Evolutionary conservation across 1,284 basidiomycete species (phyloP).

Genomic region (Ceratobasidium sp.): DNA sequence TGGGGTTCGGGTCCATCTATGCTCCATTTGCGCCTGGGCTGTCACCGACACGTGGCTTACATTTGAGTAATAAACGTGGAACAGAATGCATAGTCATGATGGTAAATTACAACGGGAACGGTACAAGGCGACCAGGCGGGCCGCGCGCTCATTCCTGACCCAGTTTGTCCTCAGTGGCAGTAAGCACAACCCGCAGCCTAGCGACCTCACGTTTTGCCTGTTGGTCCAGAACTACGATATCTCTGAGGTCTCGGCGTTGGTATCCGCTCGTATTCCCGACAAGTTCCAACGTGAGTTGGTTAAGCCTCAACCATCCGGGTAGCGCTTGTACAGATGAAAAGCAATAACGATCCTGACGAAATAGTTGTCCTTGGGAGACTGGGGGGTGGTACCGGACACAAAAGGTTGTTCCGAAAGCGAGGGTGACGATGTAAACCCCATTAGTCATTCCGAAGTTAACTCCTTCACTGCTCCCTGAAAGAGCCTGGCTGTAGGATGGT

Average conservation of each 20-base stretch:
- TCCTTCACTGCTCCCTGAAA: not conserved
- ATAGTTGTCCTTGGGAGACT: not conserved
- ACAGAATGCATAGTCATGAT: no score
- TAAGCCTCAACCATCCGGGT: not conserved
- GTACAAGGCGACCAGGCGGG: not conserved
- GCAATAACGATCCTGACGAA: not conserved
- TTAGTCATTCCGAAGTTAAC: constrained; percentile 4
- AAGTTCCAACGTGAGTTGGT: constrained; percentile 1
- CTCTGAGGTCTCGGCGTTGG: constrained; percentile 16
- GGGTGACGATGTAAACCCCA: constrained; percentile 5
- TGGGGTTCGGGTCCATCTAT: no score
- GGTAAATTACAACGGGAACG: no score
- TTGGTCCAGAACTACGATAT: constrained; percentile 7
- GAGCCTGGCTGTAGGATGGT: not conserved
- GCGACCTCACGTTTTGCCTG: constrained; percentile 6
- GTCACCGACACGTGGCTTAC: no score
- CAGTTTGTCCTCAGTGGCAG: not conserved
- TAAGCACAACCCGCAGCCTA: not conserved
- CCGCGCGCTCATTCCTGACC: not conserved
- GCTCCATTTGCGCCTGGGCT: no score
- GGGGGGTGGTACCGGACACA: constrained; percentile 1
- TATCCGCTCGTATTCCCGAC: constrained; percentile 3
- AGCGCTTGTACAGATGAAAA: constrained; percentile 3
- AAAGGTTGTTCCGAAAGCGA: constrained; percentile 5
- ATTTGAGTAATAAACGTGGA: no score